A percentile compares a stretch with the other conserved stretches of the same genome.
Evolutionary conservation across 768 basidiomycete species (phyloP).

Genomic region (Amanita subjunquillea): DNA sequence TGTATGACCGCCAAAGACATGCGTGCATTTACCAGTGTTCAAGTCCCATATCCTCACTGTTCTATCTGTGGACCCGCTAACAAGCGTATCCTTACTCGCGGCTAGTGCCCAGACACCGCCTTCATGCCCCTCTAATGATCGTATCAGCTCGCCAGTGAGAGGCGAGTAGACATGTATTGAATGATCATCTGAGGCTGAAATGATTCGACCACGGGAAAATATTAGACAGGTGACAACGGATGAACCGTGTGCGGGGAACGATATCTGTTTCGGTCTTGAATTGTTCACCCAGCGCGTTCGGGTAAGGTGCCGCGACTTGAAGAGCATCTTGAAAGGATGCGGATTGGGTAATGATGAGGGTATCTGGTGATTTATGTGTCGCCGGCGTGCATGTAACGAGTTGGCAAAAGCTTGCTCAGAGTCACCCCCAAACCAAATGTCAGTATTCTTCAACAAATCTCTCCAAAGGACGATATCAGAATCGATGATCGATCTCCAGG

Average conservation of each 20-base stretch:
- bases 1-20: conserved; percentile 93
- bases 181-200: conserved; percentile 95
- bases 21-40: conserved; percentile 69
- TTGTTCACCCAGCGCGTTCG: conserved; percentile 73
- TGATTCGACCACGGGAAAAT: conserved; percentile 90
- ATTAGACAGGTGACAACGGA: conserved; percentile 94
- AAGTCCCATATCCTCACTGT: conserved; percentile 92
- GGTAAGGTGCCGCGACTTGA: conserved; percentile 82
- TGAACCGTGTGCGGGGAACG: conserved; percentile 81
- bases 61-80: conserved; percentile 89
- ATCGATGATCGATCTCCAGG: conserved; percentile 91
- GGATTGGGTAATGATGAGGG: conserved; percentile 54
- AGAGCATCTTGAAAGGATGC: conserved; percentile 86
- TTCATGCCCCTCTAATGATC: conserved; percentile 79
- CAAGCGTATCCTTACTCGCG: conserved; percentile 76
- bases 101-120: conserved; percentile 98
- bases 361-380: conserved; percentile 22
- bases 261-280: conserved; percentile 61
- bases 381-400: conserved; percentile 54
- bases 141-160: conserved; percentile 64
- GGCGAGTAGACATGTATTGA: conserved; percentile 93
- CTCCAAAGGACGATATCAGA: conserved; percentile 86
- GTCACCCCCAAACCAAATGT: conserved; percentile 84
- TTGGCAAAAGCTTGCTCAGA: conserved; percentile 75
- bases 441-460: conserved; percentile 72